A percentile compares a stretch with the other conserved stretches of the same genome.
phyloP scores from a whole-genome alignment of 1,284 basidiomycete species.

The Tilletia setariae region DNA sequence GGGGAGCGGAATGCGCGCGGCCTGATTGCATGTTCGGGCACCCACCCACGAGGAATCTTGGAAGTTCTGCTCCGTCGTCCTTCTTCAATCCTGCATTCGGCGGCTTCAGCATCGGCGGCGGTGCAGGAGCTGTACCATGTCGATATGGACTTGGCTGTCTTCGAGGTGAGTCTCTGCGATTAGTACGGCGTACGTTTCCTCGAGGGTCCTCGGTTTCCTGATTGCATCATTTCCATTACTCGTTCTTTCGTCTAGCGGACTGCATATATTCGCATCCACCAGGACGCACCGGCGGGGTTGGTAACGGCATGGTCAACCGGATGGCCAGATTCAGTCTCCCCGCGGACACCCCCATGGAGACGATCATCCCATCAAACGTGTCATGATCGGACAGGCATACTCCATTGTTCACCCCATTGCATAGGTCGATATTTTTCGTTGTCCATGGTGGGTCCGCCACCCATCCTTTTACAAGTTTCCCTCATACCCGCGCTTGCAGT shows the following conservation, averaged over 20 bases:
- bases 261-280: conserved; percentile 12
- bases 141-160: conserved; percentile 5
- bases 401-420: no score
- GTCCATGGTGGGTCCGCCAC: no score
- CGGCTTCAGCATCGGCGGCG: background rate
- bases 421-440: no score
- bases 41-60: background rate
- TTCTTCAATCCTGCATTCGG: background rate
- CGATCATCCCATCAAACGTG: background rate
- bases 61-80: background rate
- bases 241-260: background rate
- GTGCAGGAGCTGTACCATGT: background rate
- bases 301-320: conserved; percentile 10
- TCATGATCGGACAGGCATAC: no score
- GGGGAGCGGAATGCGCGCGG: background rate
- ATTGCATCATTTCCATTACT: no score
- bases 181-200: no score
- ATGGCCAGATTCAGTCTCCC: background rate
- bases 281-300: background rate
- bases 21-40: conserved; percentile 8
- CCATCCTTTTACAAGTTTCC: no score
- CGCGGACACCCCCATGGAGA: conserved; percentile 1
- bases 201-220: no score
- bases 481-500: background rate
- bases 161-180: background rate